A percentile compares a stretch with the other conserved stretches of the same genome.
phyloP scores from a whole-genome alignment of 1,284 basidiomycete genomes.

The Ganoderma leucocontextum region DNA sequence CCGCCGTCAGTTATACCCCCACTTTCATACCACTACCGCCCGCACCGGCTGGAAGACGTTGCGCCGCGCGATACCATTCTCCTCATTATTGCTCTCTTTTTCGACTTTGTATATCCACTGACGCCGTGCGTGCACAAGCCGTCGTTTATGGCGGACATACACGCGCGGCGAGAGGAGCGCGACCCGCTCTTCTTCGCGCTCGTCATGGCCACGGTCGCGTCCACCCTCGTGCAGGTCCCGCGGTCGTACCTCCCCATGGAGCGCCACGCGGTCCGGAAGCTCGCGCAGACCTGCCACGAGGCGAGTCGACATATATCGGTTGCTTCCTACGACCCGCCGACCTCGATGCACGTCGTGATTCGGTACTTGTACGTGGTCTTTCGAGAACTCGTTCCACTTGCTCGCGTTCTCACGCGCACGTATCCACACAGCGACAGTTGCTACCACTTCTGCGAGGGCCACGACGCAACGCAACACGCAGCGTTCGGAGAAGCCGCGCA shows the following conservation, averaged over 20 bases:
- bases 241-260: constrained; percentile 85
- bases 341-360: constrained; percentile 81
- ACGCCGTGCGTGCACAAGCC: constrained; percentile 86
- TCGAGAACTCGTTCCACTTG: constrained; percentile 16
- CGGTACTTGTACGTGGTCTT: constrained; percentile 78
- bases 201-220: constrained; percentile 85
- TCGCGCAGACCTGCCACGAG: constrained; percentile 81
- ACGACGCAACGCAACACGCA: constrained; percentile 85
- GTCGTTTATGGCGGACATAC: constrained; percentile 86
- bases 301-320: constrained; percentile 82
- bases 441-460: constrained; percentile 88
- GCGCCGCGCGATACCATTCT: constrained; percentile 80
- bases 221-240: constrained; percentile 84
- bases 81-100: constrained; percentile 84
- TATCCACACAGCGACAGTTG: constrained; percentile 66
- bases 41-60: constrained; percentile 76
- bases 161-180: constrained; percentile 77
- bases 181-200: constrained; percentile 89
- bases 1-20: constrained; percentile 67
- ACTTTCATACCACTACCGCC: constrained; percentile 73
- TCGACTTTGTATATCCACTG: constrained; percentile 88
- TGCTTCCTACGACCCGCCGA: constrained; percentile 83
- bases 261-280: constrained; percentile 75
- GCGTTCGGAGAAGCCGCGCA: constrained; percentile 85
- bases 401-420: constrained; percentile 23